These are phyloP conservation scores for Picea glauca DNA, from an alignment of 75 land plant species.

Conservation along the genomic window DNA sequence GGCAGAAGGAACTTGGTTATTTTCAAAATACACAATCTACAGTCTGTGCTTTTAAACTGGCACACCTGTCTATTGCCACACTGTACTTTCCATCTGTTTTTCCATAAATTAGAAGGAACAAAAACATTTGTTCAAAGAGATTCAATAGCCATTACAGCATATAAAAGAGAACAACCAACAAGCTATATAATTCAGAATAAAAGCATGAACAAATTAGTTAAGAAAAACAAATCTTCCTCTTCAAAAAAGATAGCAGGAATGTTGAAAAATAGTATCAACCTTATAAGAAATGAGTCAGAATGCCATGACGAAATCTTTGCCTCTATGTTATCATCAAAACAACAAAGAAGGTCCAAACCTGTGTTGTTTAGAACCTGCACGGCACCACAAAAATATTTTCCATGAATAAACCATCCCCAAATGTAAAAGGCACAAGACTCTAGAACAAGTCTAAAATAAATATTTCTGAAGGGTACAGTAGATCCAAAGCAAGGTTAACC, in stretches of 20 bases:
- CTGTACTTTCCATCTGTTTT: not conserved
- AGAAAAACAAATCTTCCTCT: not conserved
- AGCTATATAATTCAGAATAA: not conserved
- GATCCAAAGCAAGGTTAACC: not conserved
- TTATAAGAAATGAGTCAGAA: slow-evolving; percentile 54
- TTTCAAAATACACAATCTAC: no score
- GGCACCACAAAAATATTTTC: not conserved
- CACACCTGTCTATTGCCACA: not conserved
- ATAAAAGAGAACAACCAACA: not conserved
- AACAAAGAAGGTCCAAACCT: slow-evolving; percentile 54
- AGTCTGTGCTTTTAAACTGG: not conserved
- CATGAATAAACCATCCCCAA: not conserved
- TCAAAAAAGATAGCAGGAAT: not conserved
- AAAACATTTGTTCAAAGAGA: not conserved
- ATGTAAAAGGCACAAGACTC: not conserved
- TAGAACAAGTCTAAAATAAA: not conserved
- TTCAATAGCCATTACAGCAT: not conserved
- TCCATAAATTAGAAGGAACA: not conserved
- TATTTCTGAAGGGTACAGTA: not conserved
- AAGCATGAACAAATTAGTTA: no score
- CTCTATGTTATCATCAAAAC: slow-evolving; percentile 48
- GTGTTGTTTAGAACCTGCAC: slow-evolving; percentile 72
- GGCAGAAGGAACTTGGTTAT: no score
- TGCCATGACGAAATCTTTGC: slow-evolving; percentile 34
- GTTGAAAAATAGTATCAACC: slow-evolving; percentile 38